Base-by-base conservation (phyloP, 208 protist genomes). In the Leishmania arabica region DNA sequence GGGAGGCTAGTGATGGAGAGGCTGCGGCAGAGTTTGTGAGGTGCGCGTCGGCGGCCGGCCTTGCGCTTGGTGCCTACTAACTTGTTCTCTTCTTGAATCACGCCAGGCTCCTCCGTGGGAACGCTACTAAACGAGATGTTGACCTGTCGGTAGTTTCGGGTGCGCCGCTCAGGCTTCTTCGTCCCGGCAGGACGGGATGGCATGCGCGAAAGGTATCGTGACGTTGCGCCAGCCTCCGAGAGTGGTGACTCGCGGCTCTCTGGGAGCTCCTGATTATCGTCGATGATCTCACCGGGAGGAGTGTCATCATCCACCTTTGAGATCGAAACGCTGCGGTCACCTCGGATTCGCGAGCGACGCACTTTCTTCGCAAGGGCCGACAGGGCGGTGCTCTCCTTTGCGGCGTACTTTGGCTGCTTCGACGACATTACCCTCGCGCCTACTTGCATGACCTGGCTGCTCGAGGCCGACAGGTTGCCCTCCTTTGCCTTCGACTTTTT, bases 301-400 rank as follows among this genome's bases (percentile, higher is more conserved):
- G 62, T 51, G 51, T 85, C 64, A 13, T 71, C 82, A 31, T 85
- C 80, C 31, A 87, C 31, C 40, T 89, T 81, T 8, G 84, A 81
- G 64, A 91, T 86, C 11, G 85, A 89, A 27, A 91, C 81, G 60
- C 76, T 83, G 51, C 81, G 83, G 58, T 77, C 80, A 5, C 65
- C 31, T 34, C 66, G 34, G 42, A 64, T 74, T 34, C 80, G 69
- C 47, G 2, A 58, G 9, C 79, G 73, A 17, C 88, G 82, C 45
- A 77, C 31, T 49, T 78, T 84, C 78, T 88, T 89, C 6, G 82
- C 45, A 24, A 78, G 82, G 27, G 86, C 84, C 9, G 73, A 83
- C 47, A 89, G 71, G 13, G 68, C 82, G 27, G 75, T 87, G 72
- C 85, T 87, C 80, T 89, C 88, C 72, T 87, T 87, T 31, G 77